These are phyloP conservation scores for Podila clonocystis DNA, from an alignment of 192 early-diverging fungal species.

Conservation along the genomic window DNA sequence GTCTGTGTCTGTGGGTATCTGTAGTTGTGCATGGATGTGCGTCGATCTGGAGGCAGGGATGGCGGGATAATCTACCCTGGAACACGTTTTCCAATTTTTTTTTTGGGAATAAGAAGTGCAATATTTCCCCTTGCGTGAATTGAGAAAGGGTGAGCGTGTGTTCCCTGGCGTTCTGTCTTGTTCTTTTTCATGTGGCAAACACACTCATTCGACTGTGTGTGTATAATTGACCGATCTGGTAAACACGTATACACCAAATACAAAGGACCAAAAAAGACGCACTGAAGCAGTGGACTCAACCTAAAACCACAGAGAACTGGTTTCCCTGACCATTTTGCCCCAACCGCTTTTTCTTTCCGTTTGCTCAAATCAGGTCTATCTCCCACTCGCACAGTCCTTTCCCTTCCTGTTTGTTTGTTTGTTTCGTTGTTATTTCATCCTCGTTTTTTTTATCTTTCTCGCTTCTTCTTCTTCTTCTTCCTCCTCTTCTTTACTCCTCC, in stretches of 20 bases:
- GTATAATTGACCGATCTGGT: not conserved
- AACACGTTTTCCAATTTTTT: not conserved
- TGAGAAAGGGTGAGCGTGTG: not conserved
- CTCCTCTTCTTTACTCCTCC: not conserved
- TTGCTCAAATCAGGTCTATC: not conserved
- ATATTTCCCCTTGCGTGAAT: not conserved
- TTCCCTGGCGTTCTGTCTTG: constrained; percentile 2
- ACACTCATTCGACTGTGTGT: not conserved
- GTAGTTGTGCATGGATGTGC: no score
- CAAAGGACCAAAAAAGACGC: not conserved
- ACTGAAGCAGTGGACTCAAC: not conserved
- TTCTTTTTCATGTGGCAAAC: constrained; percentile 6
- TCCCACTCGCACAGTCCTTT: not conserved
- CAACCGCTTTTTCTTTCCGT: constrained; percentile 1
- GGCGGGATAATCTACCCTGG: no score
- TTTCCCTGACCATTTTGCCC: constrained; percentile 1
- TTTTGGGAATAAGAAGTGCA: not conserved
- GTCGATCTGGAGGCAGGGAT: no score
- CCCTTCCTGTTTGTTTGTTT: not conserved
- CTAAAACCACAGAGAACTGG: not conserved
- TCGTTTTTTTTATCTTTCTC: constrained; percentile 1
- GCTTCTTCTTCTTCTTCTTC: not conserved
- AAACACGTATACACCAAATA: not conserved
- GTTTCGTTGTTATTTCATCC: not conserved
- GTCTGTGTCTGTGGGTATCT: no score